Evolutionary conservation across 352 stramenopile genomes (phyloP).

Genomic region (Pythium folliculosum): DNA sequence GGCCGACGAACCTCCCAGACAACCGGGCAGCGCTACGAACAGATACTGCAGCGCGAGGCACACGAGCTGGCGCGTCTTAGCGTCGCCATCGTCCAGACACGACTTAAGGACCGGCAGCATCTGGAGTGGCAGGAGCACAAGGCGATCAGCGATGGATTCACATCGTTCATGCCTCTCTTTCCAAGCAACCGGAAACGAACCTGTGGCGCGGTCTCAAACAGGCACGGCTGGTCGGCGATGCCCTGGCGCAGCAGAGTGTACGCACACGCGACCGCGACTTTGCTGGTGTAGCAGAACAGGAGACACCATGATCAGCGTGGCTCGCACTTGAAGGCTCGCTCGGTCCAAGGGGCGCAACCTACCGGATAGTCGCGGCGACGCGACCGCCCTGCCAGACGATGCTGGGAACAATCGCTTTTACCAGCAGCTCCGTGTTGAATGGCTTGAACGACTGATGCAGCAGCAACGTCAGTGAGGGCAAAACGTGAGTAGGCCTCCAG

Average conservation of each 20-base stretch:
- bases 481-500: not conserved
- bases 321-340: not conserved
- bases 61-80: constrained; percentile 87
- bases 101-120: constrained; percentile 90
- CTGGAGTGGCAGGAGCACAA: constrained; percentile 24
- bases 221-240: constrained; percentile 67
- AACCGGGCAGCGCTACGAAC: constrained; percentile 78
- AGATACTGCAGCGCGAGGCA: constrained; percentile 89
- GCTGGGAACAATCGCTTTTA: constrained; percentile 87
- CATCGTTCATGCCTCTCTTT: not conserved
- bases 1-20: constrained; percentile 55
- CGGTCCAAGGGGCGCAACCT: not conserved
- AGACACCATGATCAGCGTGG: not conserved
- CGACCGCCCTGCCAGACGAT: constrained; percentile 88
- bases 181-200: constrained; percentile 27
- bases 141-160: not conserved
- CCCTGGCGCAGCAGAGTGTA: constrained; percentile 84
- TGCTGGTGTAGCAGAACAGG: constrained; percentile 40
- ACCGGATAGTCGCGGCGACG: constrained; percentile 86
- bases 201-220: constrained; percentile 85
- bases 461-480: not conserved
- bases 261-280: constrained; percentile 85
- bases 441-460: constrained; percentile 56
- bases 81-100: constrained; percentile 86
- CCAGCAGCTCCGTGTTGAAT: constrained; percentile 58